A percentile compares a stretch with the other conserved stretches of the same genome.
These are phyloP conservation scores for Sporothrix schenckii DNA, from an alignment of 2,329 filamentous ascomycete species.

Conservation along the genomic window DNA sequence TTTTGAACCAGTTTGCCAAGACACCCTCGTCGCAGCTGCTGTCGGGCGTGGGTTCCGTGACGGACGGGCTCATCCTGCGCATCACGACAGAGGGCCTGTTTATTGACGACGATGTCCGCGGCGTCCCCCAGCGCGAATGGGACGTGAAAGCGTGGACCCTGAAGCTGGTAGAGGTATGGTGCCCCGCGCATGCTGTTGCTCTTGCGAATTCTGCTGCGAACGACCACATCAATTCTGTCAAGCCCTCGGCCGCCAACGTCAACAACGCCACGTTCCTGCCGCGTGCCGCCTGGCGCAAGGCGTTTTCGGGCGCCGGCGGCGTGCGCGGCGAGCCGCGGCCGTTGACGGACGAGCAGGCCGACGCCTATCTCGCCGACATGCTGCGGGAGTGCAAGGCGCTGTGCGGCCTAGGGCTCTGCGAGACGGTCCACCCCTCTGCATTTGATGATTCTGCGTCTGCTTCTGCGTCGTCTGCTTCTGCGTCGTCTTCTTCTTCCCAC, in stretches of 20 bases:
- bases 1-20: conserved; percentile 84
- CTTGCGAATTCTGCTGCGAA: conserved; percentile 47
- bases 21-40: conserved; percentile 91
- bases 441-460: conserved; percentile 31
- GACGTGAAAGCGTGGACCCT: conserved; percentile 98
- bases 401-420: conserved; percentile 59
- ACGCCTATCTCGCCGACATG: conserved; percentile 65
- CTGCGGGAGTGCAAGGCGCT: conserved; percentile 66
- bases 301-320: conserved; percentile 46
- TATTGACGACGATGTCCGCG: conserved; percentile 92
- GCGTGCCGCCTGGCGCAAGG: conserved; percentile 52
- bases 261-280: conserved; percentile 53
- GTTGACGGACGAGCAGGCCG: conserved; percentile 66
- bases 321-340: conserved; percentile 53
- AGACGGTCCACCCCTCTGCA: conserved; percentile 43
- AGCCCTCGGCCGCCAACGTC: conserved; percentile 45
- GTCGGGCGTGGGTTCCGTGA: conserved; percentile 80
- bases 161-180: conserved; percentile 89
- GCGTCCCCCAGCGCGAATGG: conserved; percentile 95
- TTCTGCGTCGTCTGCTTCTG: conserved; percentile 35
- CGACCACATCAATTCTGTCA: conserved; percentile 42
- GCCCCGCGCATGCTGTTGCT: conserved; percentile 64
- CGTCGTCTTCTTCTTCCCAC: conserved; percentile 34
- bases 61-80: conserved; percentile 86
- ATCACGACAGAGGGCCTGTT: conserved; percentile 95